Evolutionary conservation across 768 basidiomycete species (phyloP), one percentile per base, ranked within the genome.

Genomic region (Candolleomyces efflorescens): DNA sequence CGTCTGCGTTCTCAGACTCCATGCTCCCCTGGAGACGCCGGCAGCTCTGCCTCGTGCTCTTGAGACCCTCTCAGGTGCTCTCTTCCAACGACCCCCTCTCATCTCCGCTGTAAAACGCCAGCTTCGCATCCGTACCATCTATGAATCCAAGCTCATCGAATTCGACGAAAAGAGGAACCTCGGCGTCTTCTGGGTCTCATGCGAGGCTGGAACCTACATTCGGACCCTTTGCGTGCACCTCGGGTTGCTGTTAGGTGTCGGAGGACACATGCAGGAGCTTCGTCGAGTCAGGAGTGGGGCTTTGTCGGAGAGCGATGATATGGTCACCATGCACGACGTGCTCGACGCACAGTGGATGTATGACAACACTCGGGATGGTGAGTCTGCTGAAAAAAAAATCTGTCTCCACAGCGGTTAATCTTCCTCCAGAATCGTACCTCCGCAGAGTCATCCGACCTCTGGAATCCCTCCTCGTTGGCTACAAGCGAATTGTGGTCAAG

Each of bases 211-310:
- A 59, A 92, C 90, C n/a, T 92, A 92, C 63, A 92, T 92, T 64
- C 89, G 97, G 70, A 99, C 97, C 1, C 81, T 99, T 46, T 99
- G 97, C 71, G 97, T 99, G 13, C 97, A 99, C 74, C 77, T 99
- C 54, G 97, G 97, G 58, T 80, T 99, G 53, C 60, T 99, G 43
- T 78, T 98, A 38, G 97, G 97, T 60, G 96, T 98, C 26, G 97
- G 97, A 22, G 97, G 95, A n/a, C 97, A 99, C 73, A 99, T 99
- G 97, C 96, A 99, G 75, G 97, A 99, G 71, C 81, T 99, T 58
- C 82, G 97, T 65, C 79, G 97, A 65, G 96, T 98, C 13, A 79
- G 97, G 62, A 92, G 89, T 69, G 97, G 97, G 66, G 96, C 95
- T 50, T 88, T 98, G 84, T 92, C 90, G 50, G 97, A 99, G 77